These are phyloP conservation scores for Cyclocybe cylindracea DNA, from an alignment of 768 basidiomycete species.

Conservation along the genomic window DNA sequence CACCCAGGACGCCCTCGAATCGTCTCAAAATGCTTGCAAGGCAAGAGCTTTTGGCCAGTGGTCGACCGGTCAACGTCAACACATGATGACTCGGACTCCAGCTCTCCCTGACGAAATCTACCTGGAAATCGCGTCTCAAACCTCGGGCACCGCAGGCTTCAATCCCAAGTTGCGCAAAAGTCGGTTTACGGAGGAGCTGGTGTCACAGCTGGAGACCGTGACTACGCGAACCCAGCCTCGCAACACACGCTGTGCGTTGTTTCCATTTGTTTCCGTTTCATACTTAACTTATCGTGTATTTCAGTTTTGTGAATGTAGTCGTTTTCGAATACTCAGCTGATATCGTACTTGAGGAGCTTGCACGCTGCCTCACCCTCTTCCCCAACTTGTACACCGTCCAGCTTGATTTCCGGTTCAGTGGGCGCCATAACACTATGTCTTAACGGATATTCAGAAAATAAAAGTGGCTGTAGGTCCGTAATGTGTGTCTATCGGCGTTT, in stretches of 20 bases:
- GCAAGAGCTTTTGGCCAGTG: neutral
- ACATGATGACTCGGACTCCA: neutral
- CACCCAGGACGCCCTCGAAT: neutral
- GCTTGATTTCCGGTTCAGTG: too few species aligned
- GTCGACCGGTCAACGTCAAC: neutral
- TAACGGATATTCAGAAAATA: too few species aligned
- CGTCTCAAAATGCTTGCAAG: neutral
- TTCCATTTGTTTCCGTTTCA: too few species aligned
- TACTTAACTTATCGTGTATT: too few species aligned
- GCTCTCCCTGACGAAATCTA: neutral
- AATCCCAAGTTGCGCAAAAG: slow-evolving; percentile 6
- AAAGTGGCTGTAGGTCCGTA: too few species aligned
- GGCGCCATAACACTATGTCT: too few species aligned
- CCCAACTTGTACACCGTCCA: slow-evolving; percentile 24
- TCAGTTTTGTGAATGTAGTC: slow-evolving; percentile 17
- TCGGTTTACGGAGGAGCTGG: slow-evolving; percentile 3
- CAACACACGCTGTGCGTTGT: too few species aligned
- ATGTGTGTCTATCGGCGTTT: too few species aligned
- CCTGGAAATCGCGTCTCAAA: neutral
- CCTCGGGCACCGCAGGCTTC: slow-evolving; percentile 1
- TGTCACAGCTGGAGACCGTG: slow-evolving; percentile 21
- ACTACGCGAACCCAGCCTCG: slow-evolving; percentile 16
- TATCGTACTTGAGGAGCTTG: neutral
- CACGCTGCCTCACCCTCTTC: slow-evolving; percentile 14
- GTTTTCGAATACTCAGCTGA: neutral